phyloP scores from a whole-genome alignment of 2,329 filamentous ascomycete genomes.

The Passalora sequoiae region DNA sequence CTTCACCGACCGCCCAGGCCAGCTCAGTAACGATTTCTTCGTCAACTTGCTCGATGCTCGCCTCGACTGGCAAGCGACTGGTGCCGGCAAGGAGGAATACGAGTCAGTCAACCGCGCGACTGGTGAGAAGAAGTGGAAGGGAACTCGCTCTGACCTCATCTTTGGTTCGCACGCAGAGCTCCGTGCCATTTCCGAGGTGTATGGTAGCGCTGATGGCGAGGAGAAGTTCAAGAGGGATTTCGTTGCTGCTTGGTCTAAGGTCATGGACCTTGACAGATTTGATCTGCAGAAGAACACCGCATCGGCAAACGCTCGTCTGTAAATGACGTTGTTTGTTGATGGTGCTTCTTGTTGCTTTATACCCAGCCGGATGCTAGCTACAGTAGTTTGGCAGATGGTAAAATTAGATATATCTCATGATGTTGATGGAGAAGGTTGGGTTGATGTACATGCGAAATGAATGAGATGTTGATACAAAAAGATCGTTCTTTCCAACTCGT shows the following conservation, averaged over 20 bases:
- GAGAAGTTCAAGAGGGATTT: conserved; percentile 68
- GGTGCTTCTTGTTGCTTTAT: conserved; percentile 1
- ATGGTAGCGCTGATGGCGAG: conserved; percentile 55
- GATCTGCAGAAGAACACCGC: conserved; percentile 42
- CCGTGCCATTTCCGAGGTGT: conserved; percentile 65
- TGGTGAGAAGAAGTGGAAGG: conserved; percentile 63
- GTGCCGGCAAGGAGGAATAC: conserved; percentile 51
- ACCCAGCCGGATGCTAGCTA: neutral
- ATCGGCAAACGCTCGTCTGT: conserved; percentile 14
- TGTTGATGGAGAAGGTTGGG: too few relatives aligned
- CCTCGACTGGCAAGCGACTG: conserved; percentile 58
- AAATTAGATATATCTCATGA: neutral
- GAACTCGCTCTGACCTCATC: conserved; percentile 63
- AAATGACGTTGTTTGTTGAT: conserved; percentile 3
- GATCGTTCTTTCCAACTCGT: too few relatives aligned
- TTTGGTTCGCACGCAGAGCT: conserved; percentile 72
- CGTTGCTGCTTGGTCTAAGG: conserved; percentile 65
- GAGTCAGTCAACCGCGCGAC: conserved; percentile 62
- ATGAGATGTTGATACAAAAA: too few relatives aligned
- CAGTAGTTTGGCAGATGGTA: neutral
- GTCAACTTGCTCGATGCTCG: conserved; percentile 67
- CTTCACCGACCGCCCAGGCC: conserved; percentile 62
- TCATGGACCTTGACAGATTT: conserved; percentile 68
- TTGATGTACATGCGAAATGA: too few relatives aligned
- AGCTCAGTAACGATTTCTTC: conserved; percentile 76